Conservation (phyloP, 1,139 yeast species). For the Pichia sp. region DNA sequence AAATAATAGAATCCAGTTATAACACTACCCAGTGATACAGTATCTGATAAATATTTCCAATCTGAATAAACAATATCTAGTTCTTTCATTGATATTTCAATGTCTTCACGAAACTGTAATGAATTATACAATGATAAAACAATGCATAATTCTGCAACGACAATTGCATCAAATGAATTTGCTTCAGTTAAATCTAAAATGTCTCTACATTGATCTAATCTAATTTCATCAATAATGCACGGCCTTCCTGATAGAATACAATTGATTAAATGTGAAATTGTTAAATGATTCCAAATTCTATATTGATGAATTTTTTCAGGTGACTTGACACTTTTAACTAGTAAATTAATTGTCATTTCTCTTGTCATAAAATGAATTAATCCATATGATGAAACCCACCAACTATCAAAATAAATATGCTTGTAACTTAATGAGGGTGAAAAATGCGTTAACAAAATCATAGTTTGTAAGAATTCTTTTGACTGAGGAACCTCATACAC, state of each 20-base stretch:
- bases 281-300: constrained; percentile 67
- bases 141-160: constrained; percentile 69
- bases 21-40: constrained; percentile 13
- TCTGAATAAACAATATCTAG: constrained; percentile 19
- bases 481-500: constrained; percentile 39
- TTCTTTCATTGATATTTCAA: constrained; percentile 20
- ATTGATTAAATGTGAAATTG: constrained; percentile 59
- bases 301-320: constrained; percentile 33
- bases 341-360: constrained; percentile 31
- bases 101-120: constrained; percentile 36
- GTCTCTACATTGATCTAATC: constrained; percentile 57
- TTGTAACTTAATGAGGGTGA: constrained; percentile 47
- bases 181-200: constrained; percentile 59
- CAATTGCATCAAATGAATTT: constrained; percentile 71
- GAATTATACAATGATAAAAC: constrained; percentile 58
- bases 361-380: constrained; percentile 51
- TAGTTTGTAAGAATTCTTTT: constrained; percentile 50
- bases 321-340: constrained; percentile 20
- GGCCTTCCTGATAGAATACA: constrained; percentile 69
- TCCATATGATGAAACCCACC: constrained; percentile 57
- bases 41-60: constrained; percentile 23
- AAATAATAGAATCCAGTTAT: constrained; percentile 18
- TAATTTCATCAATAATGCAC: constrained; percentile 62
- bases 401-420: constrained; percentile 46
- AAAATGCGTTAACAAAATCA: constrained; percentile 54